Conservation (phyloP, 495 filamentous ascomycete species). For the Friedmanniomyces simplex region DNA sequence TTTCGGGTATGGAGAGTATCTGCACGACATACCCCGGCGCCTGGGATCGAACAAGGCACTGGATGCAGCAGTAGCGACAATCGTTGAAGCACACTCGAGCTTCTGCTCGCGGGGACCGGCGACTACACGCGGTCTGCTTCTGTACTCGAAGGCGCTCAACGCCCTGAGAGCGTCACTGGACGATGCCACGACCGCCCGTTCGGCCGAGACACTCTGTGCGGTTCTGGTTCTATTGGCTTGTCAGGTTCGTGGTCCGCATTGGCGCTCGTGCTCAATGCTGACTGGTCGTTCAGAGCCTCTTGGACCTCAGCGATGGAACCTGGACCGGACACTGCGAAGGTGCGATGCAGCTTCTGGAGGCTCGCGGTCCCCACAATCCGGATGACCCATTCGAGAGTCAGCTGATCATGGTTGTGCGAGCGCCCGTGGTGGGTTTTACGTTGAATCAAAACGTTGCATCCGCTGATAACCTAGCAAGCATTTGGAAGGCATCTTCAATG, state of each 20-base stretch:
- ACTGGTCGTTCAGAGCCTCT: background rate
- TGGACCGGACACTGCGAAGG: conserved; percentile 6
- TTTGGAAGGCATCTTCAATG: background rate
- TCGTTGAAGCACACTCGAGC: background rate
- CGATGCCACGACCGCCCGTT: conserved; percentile 1
- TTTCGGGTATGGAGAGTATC: conserved; percentile 8
- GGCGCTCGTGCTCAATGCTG: background rate
- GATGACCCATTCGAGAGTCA: background rate
- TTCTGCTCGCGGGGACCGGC: background rate
- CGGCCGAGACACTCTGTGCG: conserved; percentile 14
- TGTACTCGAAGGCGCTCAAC: conserved; percentile 5
- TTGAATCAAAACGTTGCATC: background rate
- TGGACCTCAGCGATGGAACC: background rate
- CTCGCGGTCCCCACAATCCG: background rate
- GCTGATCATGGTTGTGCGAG: conserved; percentile 1
- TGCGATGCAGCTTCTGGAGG: background rate
- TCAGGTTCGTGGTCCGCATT: conserved; percentile 6
- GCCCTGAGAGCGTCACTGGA: conserved; percentile 1
- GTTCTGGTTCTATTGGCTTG: conserved; percentile 13
- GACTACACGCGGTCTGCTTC: background rate
- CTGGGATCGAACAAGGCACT: conserved; percentile 13
- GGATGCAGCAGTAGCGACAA: conserved; percentile 13
- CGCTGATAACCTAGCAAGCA: background rate
- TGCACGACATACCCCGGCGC: conserved; percentile 5
- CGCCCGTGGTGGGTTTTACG: conserved; percentile 20